A percentile compares a stretch with the other conserved stretches of the same genome.
Evolutionary conservation across 2,329 filamentous ascomycete species (phyloP).

Genomic region (Canariomyces notabilis): DNA sequence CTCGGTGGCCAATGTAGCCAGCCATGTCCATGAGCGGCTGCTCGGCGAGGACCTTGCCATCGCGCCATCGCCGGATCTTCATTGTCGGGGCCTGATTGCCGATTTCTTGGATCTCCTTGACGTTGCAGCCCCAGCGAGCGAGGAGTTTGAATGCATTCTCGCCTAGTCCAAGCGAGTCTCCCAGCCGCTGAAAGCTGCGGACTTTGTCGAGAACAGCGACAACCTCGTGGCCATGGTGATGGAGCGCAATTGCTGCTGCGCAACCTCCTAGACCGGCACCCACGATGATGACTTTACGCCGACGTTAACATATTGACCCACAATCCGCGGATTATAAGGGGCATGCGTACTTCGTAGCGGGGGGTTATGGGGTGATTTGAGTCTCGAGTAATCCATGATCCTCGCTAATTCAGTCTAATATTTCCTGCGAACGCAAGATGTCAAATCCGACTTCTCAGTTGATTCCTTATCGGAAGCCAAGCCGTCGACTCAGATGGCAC

Average conservation of each 20-base stretch:
- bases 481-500: neutral
- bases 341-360: constrained; percentile 9
- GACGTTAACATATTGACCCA: neutral
- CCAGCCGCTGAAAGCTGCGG: constrained; percentile 38
- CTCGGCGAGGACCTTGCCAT: constrained; percentile 41
- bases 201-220: constrained; percentile 40
- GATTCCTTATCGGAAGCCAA: neutral
- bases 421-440: constrained; percentile 2
- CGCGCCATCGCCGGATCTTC: constrained; percentile 44
- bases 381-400: neutral
- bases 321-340: neutral
- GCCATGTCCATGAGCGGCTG: constrained; percentile 49
- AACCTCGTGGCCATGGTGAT: constrained; percentile 41
- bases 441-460: neutral
- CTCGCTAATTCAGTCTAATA: too few species aligned
- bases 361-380: constrained; percentile 9
- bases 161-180: constrained; percentile 42
- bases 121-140: constrained; percentile 38
- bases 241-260: constrained; percentile 43
- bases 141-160: constrained; percentile 44
- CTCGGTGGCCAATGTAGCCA: constrained; percentile 41
- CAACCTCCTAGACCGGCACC: constrained; percentile 46
- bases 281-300: constrained; percentile 40
- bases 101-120: constrained; percentile 34
- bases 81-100: constrained; percentile 43